phyloP scores from a whole-genome alignment of 2,329 filamentous ascomycete species.

The Penicillium sp. region DNA sequence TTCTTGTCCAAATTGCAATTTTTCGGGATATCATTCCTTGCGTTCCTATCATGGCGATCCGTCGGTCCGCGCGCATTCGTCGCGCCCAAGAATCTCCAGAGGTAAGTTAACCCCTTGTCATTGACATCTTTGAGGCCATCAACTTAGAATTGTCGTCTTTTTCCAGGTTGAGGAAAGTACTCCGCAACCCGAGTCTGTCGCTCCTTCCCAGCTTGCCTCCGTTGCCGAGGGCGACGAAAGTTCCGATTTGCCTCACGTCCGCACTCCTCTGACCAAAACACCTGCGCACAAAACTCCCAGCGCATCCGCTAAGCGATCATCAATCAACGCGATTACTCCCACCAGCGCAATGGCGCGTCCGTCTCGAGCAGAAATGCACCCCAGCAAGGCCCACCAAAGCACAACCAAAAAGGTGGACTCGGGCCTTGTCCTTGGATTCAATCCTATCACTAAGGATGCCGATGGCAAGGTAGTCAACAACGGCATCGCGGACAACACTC shows the following conservation, averaged over 20 bases:
- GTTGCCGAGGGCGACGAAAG: constrained; percentile 51
- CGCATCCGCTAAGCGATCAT: constrained; percentile 26
- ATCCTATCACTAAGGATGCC: constrained; percentile 62
- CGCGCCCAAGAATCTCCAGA: constrained; percentile 32
- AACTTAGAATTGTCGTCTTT: constrained; percentile 9
- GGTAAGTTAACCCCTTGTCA: constrained; percentile 28
- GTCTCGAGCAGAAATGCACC: constrained; percentile 83
- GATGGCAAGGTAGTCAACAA: constrained; percentile 39
- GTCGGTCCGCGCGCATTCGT: constrained; percentile 45
- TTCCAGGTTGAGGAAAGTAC: constrained; percentile 24
- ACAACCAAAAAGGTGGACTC: constrained; percentile 78
- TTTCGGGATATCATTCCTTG: neutral
- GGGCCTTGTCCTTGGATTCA: constrained; percentile 79
- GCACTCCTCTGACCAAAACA: constrained; percentile 28
- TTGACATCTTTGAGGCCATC: neutral
- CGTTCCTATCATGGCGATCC: constrained; percentile 37
- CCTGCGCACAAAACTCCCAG: constrained; percentile 30
- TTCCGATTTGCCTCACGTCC: constrained; percentile 28
- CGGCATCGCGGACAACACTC: constrained; percentile 37
- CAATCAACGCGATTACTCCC: constrained; percentile 35
- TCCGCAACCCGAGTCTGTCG: constrained; percentile 18
- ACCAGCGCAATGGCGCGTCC: constrained; percentile 67
- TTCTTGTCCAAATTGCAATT: neutral
- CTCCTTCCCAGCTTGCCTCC: constrained; percentile 41
- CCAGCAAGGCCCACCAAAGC: constrained; percentile 73